phyloP scores from a whole-genome alignment of 164 flowering plant genomes.

The Annona cherimola region DNA sequence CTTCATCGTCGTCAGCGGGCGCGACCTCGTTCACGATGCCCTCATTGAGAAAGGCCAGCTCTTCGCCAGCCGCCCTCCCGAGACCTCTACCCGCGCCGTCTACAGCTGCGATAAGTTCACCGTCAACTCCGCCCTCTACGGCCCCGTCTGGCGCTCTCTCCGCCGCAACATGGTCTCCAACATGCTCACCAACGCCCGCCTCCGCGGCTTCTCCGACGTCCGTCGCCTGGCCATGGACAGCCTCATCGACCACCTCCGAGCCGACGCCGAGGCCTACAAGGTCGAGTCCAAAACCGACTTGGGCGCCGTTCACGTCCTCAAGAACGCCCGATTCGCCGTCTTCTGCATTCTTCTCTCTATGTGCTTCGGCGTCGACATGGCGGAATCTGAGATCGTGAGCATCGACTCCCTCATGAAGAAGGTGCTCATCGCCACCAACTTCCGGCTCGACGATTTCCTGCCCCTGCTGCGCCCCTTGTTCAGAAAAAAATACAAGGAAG shows the following conservation, averaged over 20 bases:
- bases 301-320: slow-evolving; percentile 70
- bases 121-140: slow-evolving; percentile 80
- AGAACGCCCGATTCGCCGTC: slow-evolving; percentile 68
- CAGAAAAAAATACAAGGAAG: slow-evolving; percentile 53
- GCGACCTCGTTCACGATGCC: slow-evolving; percentile 65
- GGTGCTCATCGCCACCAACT: slow-evolving; percentile 53
- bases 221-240: slow-evolving; percentile 62
- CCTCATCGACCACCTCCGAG: slow-evolving; percentile 37
- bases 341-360: slow-evolving; percentile 74
- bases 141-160: slow-evolving; percentile 83
- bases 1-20: slow-evolving; percentile 49
- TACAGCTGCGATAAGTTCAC: slow-evolving; percentile 87
- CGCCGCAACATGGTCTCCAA: slow-evolving; percentile 91
- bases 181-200: slow-evolving; percentile 53
- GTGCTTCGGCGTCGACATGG: slow-evolving; percentile 90
- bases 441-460: slow-evolving; percentile 73
- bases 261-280: slow-evolving; percentile 38
- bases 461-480: slow-evolving; percentile 74
- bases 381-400: slow-evolving; percentile 40
- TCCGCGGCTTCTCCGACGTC: slow-evolving; percentile 45
- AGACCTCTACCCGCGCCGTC: slow-evolving; percentile 69
- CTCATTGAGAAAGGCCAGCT: slow-evolving; percentile 50
- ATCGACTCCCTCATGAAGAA: slow-evolving; percentile 67
- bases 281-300: slow-evolving; percentile 1
- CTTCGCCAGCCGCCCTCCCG: slow-evolving; percentile 71